These are phyloP conservation scores for Nakazawaea ishiwadae DNA, from an alignment of 805 yeast genomes.

Conservation along the genomic window DNA sequence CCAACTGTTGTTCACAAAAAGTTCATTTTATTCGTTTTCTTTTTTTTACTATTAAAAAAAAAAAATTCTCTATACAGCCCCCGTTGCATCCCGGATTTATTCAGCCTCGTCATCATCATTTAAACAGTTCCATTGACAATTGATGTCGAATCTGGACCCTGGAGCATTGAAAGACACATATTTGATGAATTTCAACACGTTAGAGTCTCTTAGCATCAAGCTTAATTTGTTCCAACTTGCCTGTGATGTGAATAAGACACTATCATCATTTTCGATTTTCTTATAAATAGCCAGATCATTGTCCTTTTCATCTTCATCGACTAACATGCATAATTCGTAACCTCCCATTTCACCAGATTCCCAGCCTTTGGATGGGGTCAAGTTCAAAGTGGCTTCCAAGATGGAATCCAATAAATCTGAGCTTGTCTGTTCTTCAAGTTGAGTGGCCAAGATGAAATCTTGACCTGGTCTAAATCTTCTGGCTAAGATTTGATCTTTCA, in stretches of 20 bases:
- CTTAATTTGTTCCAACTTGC: conserved; percentile 81
- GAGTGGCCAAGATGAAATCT: conserved; percentile 89
- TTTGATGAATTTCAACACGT: conserved; percentile 87
- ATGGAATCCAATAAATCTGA: conserved; percentile 43
- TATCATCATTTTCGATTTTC: conserved; percentile 61
- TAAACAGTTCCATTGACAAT: conserved; percentile 61
- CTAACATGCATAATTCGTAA: conserved; percentile 85
- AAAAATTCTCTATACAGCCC: conserved; percentile 2
- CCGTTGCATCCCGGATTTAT: conserved; percentile 1
- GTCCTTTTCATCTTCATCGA: conserved; percentile 41
- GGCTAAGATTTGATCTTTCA: conserved; percentile 63
- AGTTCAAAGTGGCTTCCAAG: conserved; percentile 74
- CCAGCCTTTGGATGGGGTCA: conserved; percentile 86
- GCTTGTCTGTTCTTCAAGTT: conserved; percentile 24
- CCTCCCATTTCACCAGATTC: conserved; percentile 90
- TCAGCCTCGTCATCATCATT: neutral
- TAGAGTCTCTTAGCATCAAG: conserved; percentile 75
- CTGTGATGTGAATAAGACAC: conserved; percentile 73
- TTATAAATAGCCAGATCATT: conserved; percentile 87
- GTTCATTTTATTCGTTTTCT: neutral
- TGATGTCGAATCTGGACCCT: conserved; percentile 91
- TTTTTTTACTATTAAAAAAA: neutral
- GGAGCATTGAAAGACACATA: conserved; percentile 85
- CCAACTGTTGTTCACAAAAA: too few relatives aligned
- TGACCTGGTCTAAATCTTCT: conserved; percentile 93